phyloP scores from a whole-genome alignment of 495 filamentous ascomycete genomes.

The Pseudoneurospora amorphoporcata region DNA sequence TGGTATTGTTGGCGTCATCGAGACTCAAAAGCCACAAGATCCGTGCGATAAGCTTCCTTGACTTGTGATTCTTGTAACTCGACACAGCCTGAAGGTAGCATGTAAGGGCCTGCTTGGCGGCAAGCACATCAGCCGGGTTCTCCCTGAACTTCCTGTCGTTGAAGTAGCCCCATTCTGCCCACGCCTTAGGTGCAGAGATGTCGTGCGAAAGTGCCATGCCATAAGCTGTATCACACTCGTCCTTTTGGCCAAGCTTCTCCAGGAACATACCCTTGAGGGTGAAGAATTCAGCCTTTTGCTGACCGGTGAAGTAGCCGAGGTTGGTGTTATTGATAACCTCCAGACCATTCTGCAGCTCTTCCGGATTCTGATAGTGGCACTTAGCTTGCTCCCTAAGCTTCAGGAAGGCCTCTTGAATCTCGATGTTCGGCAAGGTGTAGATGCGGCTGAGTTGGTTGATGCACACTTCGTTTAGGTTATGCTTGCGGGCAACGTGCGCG shows the following conservation, averaged over 20 bases:
- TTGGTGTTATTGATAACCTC: constrained; percentile 99
- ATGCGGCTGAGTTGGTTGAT: constrained; percentile 94
- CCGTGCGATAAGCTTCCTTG: constrained; percentile 86
- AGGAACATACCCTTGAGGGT: constrained; percentile 99
- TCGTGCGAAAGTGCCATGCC: constrained; percentile 92
- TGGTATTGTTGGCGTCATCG: constrained; percentile 72
- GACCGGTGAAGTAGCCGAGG: constrained; percentile 88
- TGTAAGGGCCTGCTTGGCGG: constrained; percentile 83
- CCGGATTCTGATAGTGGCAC: constrained; percentile 92
- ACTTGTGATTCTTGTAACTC: constrained; percentile 92
- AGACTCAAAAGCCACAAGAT: constrained; percentile 94
- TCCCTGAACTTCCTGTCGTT: constrained; percentile 92
- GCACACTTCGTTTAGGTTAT: constrained; percentile 93
- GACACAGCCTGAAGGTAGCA: constrained; percentile 95
- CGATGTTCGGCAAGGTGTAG: constrained; percentile 97
- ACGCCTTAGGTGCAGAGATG: constrained; percentile 88
- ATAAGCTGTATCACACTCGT: constrained; percentile 87
- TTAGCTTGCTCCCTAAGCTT: constrained; percentile 96
- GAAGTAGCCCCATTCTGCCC: constrained; percentile 99
- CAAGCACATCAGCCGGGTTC: constrained; percentile 63
- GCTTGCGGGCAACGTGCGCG: constrained; percentile 93
- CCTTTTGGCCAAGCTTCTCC: constrained; percentile 77
- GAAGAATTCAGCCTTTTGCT: constrained; percentile 98
- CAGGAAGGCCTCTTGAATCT: constrained; percentile 98
- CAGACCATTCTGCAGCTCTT: constrained; percentile 80